Percentiles rank a stretch among this genome's conserved stretches.
phyloP scores from a whole-genome alignment of 2,329 filamentous ascomycete species.

The Aspergillus sp. region DNA sequence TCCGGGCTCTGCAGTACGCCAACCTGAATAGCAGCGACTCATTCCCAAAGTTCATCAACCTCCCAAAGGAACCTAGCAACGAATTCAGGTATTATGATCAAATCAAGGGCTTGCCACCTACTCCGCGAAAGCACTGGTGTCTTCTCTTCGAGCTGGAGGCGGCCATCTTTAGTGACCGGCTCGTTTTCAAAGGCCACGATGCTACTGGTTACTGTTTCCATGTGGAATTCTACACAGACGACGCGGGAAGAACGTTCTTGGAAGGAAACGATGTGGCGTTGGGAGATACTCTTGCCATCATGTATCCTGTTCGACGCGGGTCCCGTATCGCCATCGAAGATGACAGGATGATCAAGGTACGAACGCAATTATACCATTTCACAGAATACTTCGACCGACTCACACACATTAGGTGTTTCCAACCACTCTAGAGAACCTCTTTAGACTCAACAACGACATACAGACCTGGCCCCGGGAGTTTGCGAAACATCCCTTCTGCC shows the following conservation, averaged over 20 bases:
- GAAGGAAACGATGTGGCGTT: background rate
- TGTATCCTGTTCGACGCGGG: background rate
- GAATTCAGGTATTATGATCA: background rate
- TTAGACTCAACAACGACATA: background rate
- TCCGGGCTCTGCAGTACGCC: background rate
- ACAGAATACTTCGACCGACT: background rate
- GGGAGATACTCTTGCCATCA: background rate
- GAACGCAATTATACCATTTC: too few species aligned
- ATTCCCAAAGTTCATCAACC: background rate
- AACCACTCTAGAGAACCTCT: background rate
- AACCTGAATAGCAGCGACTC: background rate
- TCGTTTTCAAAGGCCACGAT: background rate
- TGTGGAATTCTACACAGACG: background rate
- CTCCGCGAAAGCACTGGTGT: background rate
- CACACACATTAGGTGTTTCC: background rate
- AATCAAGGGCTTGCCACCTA: background rate
- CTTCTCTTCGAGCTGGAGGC: background rate
- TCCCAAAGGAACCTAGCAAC: background rate
- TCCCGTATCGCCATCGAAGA: background rate
- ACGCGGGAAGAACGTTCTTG: background rate
- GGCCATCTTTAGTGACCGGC: background rate
- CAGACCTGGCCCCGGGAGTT: background rate
- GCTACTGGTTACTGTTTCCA: background rate
- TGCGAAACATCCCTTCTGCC: background rate
- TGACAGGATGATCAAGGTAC: background rate